Evolutionary conservation across 148 eudicot genomes (phyloP).

Genomic region (Chenopodium quinoa): DNA sequence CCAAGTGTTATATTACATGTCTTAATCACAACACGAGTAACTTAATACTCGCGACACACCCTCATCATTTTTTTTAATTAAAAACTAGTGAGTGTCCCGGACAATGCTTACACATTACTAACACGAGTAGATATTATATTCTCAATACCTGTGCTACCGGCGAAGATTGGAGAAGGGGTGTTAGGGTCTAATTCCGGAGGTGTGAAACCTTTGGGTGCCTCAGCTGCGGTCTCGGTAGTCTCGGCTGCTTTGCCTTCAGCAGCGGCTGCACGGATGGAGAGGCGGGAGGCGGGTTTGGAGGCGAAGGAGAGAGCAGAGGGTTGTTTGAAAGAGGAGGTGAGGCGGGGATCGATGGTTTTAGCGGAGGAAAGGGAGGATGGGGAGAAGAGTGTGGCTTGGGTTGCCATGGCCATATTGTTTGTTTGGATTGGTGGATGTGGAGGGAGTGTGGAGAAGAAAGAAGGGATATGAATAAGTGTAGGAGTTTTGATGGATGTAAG

Average conservation of each 20-base stretch:
- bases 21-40: no score
- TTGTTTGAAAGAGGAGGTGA: constrained; percentile 33
- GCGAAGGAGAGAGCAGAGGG: constrained; percentile 15
- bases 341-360: constrained; percentile 28
- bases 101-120: no score
- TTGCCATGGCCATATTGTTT: constrained; percentile 74
- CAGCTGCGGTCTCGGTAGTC: constrained; percentile 24
- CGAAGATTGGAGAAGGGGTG: constrained; percentile 94
- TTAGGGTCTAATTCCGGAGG: constrained; percentile 88
- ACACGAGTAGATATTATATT: no score
- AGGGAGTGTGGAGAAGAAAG: neutral
- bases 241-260: constrained; percentile 20
- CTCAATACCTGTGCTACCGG: constrained; percentile 55
- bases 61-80: no score
- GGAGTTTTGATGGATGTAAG: neutral
- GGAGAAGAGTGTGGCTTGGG: constrained; percentile 76
- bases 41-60: no score
- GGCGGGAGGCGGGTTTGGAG: constrained; percentile 1
- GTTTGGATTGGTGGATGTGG: constrained; percentile 24
- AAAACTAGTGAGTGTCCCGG: no score
- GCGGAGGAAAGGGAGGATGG: constrained; percentile 46
- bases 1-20: no score
- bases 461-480: neutral
- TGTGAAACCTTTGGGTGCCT: constrained; percentile 67
- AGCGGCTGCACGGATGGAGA: constrained; percentile 43